Conservation (phyloP, 2,329 filamentous ascomycete species). For the Cladophialophora yegresii region DNA sequence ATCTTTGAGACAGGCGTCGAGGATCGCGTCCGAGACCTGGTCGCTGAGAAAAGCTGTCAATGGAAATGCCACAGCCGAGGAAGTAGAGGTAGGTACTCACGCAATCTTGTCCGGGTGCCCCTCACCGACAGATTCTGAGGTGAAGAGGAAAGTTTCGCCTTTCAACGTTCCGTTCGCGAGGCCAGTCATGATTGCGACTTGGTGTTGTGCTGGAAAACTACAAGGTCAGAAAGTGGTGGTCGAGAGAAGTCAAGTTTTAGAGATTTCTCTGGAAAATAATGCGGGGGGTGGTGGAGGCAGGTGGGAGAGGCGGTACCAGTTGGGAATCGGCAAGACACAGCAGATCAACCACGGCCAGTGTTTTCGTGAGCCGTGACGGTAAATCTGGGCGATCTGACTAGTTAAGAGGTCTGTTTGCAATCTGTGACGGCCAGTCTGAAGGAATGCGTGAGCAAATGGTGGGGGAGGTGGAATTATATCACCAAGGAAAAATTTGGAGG, state of each 20-base stretch:
- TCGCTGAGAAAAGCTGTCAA: slow-evolving; percentile 56
- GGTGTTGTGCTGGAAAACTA: neutral
- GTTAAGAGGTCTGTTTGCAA: neutral
- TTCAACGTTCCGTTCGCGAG: slow-evolving; percentile 43
- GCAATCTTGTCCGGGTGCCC: slow-evolving; percentile 96
- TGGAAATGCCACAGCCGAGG: neutral
- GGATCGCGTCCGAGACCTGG: slow-evolving; percentile 96
- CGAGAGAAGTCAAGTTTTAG: slow-evolving; percentile 26
- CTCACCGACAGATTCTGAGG: slow-evolving; percentile 86
- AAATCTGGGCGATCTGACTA: neutral
- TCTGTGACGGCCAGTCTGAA: neutral
- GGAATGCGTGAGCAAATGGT: slow-evolving; percentile 4
- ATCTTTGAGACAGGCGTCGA: slow-evolving; percentile 93
- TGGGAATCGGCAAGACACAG: neutral
- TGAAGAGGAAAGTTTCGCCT: slow-evolving; percentile 79
- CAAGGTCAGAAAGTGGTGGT: neutral
- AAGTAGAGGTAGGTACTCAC: slow-evolving; percentile 47
- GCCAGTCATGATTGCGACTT: slow-evolving; percentile 27
- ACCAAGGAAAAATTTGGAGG: slow-evolving; percentile 6
- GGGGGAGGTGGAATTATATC: slow-evolving; percentile 4
- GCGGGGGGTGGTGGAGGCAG: slow-evolving; percentile 31
- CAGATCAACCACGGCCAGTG: neutral
- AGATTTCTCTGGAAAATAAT: slow-evolving; percentile 42
- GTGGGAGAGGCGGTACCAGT: slow-evolving; percentile 30
- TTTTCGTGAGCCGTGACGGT: neutral